Base-by-base conservation (phyloP, 306 rosid genomes). In the Cucurbita ficifolia region DNA sequence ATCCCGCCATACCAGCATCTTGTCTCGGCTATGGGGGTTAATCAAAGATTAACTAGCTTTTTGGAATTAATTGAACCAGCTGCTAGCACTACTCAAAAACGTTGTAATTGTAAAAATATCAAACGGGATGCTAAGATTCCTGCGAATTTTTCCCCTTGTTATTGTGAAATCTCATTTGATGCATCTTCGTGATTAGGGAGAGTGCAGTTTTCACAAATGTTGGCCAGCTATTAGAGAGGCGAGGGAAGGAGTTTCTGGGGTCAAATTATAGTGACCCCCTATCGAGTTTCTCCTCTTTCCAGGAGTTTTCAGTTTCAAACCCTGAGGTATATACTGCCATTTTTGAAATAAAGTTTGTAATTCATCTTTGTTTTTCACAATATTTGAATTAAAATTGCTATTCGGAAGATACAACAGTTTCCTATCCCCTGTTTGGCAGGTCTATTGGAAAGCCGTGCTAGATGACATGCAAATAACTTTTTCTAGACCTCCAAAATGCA, bases 261-360 rank as follows among this genome's bases (percentile, higher is more conserved):
- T 89, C 86, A 50, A 79, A 72, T 16, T 94, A 90, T 74, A 83
- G 80, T 84, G 97, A 94, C 84, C 98, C 97, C 52, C 80, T 90
- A 19, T 76, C 96, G 33, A 90, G 89, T 82, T 90, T 94, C 75
- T 75, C 88, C 53, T 85, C 85, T 74, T 87, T 94, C 75, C 97
- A 89, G 76, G 82, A 86, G 61, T 89, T 94, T 84, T 94, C 98
- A 7, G 86, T 89, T 56, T 80, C 90, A 80, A 85, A 85, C 64
- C 96, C 96, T 17, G 94, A 90, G 97, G 97, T 85, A 29, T 29
- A 29, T 29, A 59, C 16, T 43, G 18, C 53, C 6, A 40, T 18
- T 10, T 57, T 51, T 54, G 60, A 83, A 54, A 68, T 62, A 45
- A 18, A 64, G 4, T 49, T 52, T 77, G 8, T 48, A 5, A 42